Conservation (phyloP, 2,329 filamentous ascomycete species). For the Aspergillus sp. region DNA sequence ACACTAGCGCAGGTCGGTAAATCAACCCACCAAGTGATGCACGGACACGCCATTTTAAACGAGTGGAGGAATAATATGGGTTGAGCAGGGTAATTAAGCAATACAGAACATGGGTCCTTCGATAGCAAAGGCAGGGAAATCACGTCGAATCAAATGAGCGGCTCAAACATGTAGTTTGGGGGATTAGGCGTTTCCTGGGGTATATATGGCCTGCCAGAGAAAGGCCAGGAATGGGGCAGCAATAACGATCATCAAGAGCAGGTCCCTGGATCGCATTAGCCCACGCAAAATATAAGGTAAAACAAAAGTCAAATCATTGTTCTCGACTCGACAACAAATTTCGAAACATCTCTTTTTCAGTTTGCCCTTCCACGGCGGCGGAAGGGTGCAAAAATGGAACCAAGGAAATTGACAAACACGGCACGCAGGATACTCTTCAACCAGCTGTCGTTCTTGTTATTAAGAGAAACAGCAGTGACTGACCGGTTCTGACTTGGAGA, state of each 20-base stretch:
- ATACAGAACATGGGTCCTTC: conserved; percentile 13
- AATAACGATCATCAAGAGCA: conserved; percentile 32
- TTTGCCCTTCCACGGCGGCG: conserved; percentile 33
- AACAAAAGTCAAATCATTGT: conserved; percentile 5
- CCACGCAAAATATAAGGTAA: conserved; percentile 20
- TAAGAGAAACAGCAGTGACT: conserved; percentile 39
- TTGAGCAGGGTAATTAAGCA: conserved; percentile 19
- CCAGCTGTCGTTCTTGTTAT: conserved; percentile 39
- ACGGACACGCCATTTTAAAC: conserved; percentile 9
- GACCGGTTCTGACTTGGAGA: conserved; percentile 39
- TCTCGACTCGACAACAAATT: conserved; percentile 9
- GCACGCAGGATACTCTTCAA: conserved; percentile 41
- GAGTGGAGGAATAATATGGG: conserved; percentile 18
- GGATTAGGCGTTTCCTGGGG: conserved; percentile 21
- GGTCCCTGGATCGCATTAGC: conserved; percentile 34
- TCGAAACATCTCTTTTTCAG: conserved; percentile 24
- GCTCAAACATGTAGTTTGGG: conserved; percentile 12
- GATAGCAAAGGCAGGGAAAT: conserved; percentile 40
- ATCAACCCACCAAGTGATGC: not conserved
- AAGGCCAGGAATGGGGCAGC: conserved; percentile 30
- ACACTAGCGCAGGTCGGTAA: conserved; percentile 5
- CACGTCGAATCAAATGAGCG: conserved; percentile 24
- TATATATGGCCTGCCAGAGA: conserved; percentile 29
- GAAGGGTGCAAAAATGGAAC: conserved; percentile 40
- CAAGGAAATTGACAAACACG: conserved; percentile 42